Evolutionary conservation across 495 filamentous ascomycete genomes (phyloP), one percentile per base, ranked within the genome.

Genomic region (Hypoxylon trugodes): DNA sequence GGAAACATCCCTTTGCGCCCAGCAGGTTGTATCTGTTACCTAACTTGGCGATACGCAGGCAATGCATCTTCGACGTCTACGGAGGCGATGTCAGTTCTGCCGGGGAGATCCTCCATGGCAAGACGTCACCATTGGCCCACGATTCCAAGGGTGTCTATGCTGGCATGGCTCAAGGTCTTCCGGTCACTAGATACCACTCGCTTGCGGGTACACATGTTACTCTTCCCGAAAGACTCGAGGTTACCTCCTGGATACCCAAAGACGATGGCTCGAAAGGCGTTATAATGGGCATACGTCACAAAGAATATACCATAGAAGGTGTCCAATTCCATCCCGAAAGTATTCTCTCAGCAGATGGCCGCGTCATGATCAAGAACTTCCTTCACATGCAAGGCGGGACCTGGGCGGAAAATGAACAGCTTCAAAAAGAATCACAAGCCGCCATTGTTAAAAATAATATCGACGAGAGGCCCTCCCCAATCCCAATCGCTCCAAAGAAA

Each of bases 281-380:
- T 40, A 99, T 99, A 61, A 98, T 98, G 95, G 95, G 95, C 15
- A 88, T 98, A 8, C 84, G 95, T 16, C 95, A 99, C 78, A 97
- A 96, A 76, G 84, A 94, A 70, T 87, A 90, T 68, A 80, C 90
- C 0, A 82, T 98, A 3, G 95, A 98, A 71, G 95, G 94, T 25
- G 93, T 98, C 13, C 95, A 98, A 72, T 98, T 97, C 73, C 95
- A 98, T 70, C 95, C 95, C 0, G 95, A 98, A 74, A 97, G 94
- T 71, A 98, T 98, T 49, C 76, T 98, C 24, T 97, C 95, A 0
- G 90, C 87, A 53, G 87, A 95, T 58, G 95, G 95, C 8, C 89
- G 91, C 24, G 70, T 82, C 6, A 97, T 98, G 91, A 83, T 98
- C 68, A 87, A 85, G 66, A 98, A 98, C 69, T 98, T 98, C 74